Percentiles rank a stretch among this genome's conserved stretches.
phyloP scores from a whole-genome alignment of 352 stramenopile species.

The Hyphochytrium catenoides region DNA sequence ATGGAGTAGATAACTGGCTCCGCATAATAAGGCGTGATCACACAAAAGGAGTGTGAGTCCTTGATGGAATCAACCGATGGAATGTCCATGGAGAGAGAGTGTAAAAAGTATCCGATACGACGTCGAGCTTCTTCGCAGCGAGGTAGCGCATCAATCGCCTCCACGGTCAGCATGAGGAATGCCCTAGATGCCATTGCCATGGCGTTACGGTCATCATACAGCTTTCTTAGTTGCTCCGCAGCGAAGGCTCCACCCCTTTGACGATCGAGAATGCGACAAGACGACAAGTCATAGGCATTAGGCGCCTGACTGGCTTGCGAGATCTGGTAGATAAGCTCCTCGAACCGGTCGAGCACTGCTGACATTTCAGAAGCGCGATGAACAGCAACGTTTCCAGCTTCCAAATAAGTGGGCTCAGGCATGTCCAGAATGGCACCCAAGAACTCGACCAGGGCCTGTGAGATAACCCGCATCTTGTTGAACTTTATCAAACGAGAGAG shows the following conservation, averaged over 20 bases:
- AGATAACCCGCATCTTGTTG: no score
- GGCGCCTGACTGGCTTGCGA: no score
- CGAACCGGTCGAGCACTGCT: no score
- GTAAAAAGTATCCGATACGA: conserved; percentile 60
- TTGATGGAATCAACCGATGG: conserved; percentile 35
- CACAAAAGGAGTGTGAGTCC: conserved; percentile 58
- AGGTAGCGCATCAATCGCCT: conserved; percentile 38
- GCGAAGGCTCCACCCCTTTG: no score
- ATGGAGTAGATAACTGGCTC: conserved; percentile 59
- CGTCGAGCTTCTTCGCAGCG: conserved; percentile 51
- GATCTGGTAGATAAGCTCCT: no score
- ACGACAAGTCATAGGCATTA: no score
- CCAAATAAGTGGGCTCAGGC: no score
- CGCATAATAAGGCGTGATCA: conserved; percentile 65
- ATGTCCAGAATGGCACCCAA: conserved; percentile 53
- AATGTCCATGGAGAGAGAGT: conserved; percentile 58
- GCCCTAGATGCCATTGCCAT: conserved; percentile 45
- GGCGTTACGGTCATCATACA: conserved; percentile 39
- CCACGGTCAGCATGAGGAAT: conserved; percentile 34
- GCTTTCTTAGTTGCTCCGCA: conserved; percentile 33
- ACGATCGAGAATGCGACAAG: no score
- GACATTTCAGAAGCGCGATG: no score
- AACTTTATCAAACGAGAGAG: no score
- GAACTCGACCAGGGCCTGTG: conserved; percentile 33
- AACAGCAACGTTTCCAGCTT: no score